These are phyloP conservation scores for Solanum peruvianum DNA, from an alignment of 257 asterid genomes.

Conservation along the genomic window DNA sequence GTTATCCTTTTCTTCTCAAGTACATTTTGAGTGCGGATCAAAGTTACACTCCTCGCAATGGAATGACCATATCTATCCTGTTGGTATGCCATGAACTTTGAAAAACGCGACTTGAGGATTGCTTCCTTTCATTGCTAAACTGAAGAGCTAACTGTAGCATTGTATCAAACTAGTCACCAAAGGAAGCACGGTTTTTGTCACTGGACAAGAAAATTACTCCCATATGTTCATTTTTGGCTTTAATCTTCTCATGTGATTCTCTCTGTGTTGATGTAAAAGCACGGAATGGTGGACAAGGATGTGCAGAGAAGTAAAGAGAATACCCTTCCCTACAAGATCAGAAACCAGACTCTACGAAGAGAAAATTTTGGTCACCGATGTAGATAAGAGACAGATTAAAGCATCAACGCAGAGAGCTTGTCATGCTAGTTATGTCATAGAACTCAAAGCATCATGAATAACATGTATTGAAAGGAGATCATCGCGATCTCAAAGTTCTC, in stretches of 20 bases:
- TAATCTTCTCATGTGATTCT: conserved; percentile 43
- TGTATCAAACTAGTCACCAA: conserved; percentile 47
- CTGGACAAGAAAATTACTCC: conserved; percentile 69
- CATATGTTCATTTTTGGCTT: conserved; percentile 21
- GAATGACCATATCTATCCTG: conserved; percentile 53
- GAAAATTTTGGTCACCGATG: background rate
- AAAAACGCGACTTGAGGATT: conserved; percentile 31
- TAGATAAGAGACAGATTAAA: background rate
- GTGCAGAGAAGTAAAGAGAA: conserved; percentile 77
- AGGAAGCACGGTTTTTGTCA: conserved; percentile 52
- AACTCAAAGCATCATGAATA: background rate
- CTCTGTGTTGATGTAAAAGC: conserved; percentile 60
- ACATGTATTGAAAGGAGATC: conserved; percentile 22
- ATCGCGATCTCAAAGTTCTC: conserved; percentile 59
- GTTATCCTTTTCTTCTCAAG: conserved; percentile 14
- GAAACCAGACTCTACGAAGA: conserved; percentile 46
- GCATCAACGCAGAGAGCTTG: background rate
- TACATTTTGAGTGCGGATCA: conserved; percentile 67
- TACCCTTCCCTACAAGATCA: conserved; percentile 54
- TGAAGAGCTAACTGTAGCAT: conserved; percentile 92
- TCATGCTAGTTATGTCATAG: background rate
- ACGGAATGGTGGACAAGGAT: conserved; percentile 85
- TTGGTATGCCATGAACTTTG: conserved; percentile 19
- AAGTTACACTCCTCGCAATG: conserved; percentile 49
- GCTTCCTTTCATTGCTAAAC: conserved; percentile 44